Evolutionary conservation across 2,329 filamentous ascomycete genomes (phyloP).

Genomic region (Arthrobotrys sinensis): DNA sequence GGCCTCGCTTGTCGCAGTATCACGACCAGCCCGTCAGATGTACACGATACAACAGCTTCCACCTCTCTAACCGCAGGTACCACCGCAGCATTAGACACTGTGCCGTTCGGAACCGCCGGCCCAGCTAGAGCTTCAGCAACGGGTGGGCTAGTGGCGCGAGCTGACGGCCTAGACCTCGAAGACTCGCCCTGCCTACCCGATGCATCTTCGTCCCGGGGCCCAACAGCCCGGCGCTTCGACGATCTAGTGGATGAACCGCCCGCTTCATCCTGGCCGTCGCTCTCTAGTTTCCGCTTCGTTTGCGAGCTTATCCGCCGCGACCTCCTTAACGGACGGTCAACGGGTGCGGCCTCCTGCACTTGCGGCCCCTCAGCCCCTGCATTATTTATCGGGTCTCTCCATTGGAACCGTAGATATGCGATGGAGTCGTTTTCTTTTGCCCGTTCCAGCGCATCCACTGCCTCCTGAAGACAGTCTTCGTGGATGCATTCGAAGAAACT

Average conservation of each 20-base stretch:
- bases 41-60: constrained; percentile 92
- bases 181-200: constrained; percentile 66
- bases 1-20: constrained; percentile 82
- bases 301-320: constrained; percentile 68
- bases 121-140: background rate
- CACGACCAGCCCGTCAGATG: constrained; percentile 88
- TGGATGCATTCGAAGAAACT: constrained; percentile 92
- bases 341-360: constrained; percentile 65
- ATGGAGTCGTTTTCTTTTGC: constrained; percentile 93
- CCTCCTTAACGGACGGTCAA: constrained; percentile 67
- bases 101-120: constrained; percentile 65
- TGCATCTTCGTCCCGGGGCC: constrained; percentile 15
- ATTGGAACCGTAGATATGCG: constrained; percentile 89
- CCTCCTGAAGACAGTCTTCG: constrained; percentile 81
- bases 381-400: constrained; percentile 75
- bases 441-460: constrained; percentile 83
- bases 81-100: constrained; percentile 69
- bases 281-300: constrained; percentile 69
- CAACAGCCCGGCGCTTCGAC: constrained; percentile 66
- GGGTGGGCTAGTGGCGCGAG: constrained; percentile 29
- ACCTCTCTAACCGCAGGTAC: constrained; percentile 74
- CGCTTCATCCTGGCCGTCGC: constrained; percentile 69
- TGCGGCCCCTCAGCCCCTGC: constrained; percentile 66
- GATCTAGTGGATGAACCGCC: constrained; percentile 68
- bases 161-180: constrained; percentile 5